phyloP scores from a whole-genome alignment of 805 yeast species.

The Hanseniaspora hatyaiensis region DNA sequence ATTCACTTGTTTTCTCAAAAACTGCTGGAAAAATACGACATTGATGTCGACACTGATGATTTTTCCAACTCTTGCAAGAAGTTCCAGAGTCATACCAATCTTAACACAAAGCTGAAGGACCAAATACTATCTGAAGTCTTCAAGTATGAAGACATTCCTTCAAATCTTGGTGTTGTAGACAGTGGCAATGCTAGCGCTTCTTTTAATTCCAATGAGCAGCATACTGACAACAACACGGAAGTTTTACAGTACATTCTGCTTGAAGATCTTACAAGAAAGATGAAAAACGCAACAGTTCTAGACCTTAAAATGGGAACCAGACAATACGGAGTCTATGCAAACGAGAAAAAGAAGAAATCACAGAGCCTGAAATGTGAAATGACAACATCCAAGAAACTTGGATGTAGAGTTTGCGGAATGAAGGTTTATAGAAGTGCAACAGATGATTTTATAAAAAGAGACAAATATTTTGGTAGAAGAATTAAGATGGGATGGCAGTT shows the following conservation, averaged over 20 bases:
- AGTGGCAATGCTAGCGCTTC: neutral
- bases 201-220: neutral
- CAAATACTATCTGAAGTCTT: conserved; percentile 63
- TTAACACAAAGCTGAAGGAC: conserved; percentile 61
- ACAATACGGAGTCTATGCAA: conserved; percentile 94
- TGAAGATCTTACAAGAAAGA: conserved; percentile 80
- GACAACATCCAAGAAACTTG: conserved; percentile 72
- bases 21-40: conserved; percentile 40
- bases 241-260: conserved; percentile 59
- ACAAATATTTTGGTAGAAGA: conserved; percentile 84
- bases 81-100: conserved; percentile 50
- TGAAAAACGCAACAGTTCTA: conserved; percentile 77
- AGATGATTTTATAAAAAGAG: conserved; percentile 50
- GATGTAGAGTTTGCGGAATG: conserved; percentile 91
- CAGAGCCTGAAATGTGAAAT: conserved; percentile 69
- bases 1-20: conserved; percentile 83
- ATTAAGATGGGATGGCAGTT: conserved; percentile 64
- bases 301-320: conserved; percentile 98
- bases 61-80: neutral
- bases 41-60: conserved; percentile 4
- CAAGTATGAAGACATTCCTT: conserved; percentile 13
- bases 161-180: neutral
- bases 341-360: conserved; percentile 53
- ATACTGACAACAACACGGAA: conserved; percentile 23
- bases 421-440: conserved; percentile 56